Conservation (phyloP, 1,284 basidiomycete genomes). For the Sanghuangporus baumii region DNA sequence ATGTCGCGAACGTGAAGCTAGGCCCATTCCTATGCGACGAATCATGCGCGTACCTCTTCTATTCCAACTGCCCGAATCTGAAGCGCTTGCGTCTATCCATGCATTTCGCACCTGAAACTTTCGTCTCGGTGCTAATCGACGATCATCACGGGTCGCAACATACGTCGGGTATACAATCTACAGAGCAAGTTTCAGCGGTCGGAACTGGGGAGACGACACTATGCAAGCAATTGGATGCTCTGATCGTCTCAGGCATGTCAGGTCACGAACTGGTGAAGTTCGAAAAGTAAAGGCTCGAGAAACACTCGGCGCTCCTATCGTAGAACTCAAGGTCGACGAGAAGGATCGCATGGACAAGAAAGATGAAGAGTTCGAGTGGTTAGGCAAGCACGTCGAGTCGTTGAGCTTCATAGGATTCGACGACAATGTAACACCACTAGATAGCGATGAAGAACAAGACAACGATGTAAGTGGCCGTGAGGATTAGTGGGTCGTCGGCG, state of each 20-base stretch:
- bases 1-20: constrained; percentile 1
- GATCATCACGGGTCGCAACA: not conserved
- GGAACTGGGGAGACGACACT: not conserved
- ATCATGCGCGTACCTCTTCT: not conserved
- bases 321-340: constrained; percentile 7
- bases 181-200: not conserved
- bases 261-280: constrained; percentile 6
- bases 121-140: constrained; percentile 6
- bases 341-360: not conserved
- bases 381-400: not conserved
- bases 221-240: constrained; percentile 7
- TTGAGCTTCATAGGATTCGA: constrained; percentile 5
- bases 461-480: constrained; percentile 18
- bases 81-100: constrained; percentile 8
- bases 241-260: constrained; percentile 10
- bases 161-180: not conserved
- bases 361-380: not conserved
- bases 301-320: constrained; percentile 2
- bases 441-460: constrained; percentile 29
- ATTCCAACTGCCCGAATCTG: constrained; percentile 1
- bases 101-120: constrained; percentile 3
- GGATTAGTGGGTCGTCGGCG: constrained; percentile 16
- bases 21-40: constrained; percentile 1
- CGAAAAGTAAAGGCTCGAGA: constrained; percentile 11
- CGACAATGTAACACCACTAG: not conserved